phyloP scores from a whole-genome alignment of 202 grass and related monocot genomes.

The Musa balbisiana region DNA sequence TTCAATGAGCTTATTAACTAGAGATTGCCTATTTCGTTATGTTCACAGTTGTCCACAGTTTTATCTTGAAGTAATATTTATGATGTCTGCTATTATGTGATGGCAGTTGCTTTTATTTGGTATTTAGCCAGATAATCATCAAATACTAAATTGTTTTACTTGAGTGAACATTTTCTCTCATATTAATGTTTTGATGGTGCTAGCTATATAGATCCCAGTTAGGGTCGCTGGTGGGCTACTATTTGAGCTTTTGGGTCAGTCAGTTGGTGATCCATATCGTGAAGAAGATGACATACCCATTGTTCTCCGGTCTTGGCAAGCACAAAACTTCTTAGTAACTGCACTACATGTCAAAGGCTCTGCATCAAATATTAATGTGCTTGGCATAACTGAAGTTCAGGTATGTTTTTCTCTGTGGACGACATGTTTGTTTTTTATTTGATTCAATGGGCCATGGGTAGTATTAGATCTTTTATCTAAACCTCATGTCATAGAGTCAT shows the following conservation, averaged over 20 bases:
- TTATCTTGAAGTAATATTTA: too few relatives aligned
- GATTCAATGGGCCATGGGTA: background rate
- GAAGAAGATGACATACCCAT: constrained; percentile 59
- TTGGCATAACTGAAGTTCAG: constrained; percentile 62
- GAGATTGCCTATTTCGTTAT: too few relatives aligned
- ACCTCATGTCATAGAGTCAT: background rate
- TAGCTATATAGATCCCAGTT: constrained; percentile 46
- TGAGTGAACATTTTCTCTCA: background rate
- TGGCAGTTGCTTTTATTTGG: too few relatives aligned
- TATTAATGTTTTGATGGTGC: background rate
- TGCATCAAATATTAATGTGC: constrained; percentile 46
- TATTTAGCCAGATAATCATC: too few relatives aligned
- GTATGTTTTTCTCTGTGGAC: constrained; percentile 20
- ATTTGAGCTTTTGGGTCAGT: constrained; percentile 69
- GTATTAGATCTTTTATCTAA: constrained; percentile 6
- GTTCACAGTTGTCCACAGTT: too few relatives aligned
- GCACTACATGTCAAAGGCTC: constrained; percentile 59
- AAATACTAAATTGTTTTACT: background rate
- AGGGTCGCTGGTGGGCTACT: constrained; percentile 63
- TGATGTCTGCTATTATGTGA: too few relatives aligned
- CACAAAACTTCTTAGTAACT: constrained; percentile 61
- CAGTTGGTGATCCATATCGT: constrained; percentile 36
- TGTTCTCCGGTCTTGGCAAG: constrained; percentile 63
- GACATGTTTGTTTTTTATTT: background rate
- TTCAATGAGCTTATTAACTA: too few relatives aligned